Conservation (phyloP, 2,329 filamentous ascomycete species). For the Fusarium albidum region DNA sequence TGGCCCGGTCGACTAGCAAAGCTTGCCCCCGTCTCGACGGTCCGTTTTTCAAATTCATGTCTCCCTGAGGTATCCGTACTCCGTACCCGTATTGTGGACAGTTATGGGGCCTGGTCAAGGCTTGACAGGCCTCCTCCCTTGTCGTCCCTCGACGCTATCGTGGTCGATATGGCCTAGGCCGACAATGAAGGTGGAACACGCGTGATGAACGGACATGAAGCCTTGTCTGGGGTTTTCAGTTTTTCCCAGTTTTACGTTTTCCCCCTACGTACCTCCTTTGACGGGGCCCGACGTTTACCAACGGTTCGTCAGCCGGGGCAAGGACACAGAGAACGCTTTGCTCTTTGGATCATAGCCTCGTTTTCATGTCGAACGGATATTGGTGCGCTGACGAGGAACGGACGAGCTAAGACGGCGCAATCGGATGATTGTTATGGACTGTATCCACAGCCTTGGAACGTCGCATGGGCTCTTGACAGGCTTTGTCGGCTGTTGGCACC, state of each 20-base stretch:
- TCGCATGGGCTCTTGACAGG: conserved; percentile 25
- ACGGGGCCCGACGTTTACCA: conserved; percentile 29
- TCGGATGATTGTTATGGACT: conserved; percentile 20
- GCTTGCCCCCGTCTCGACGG: conserved; percentile 8
- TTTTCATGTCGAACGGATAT: neutral
- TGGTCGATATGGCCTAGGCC: conserved; percentile 26
- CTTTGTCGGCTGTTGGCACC: conserved; percentile 13
- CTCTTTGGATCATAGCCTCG: conserved; percentile 20
- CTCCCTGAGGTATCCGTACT: neutral
- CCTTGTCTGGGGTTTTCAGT: conserved; percentile 7
- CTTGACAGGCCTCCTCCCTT: conserved; percentile 5
- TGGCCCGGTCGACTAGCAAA: conserved; percentile 17
- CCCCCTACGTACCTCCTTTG: too few species aligned
- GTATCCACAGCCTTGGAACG: conserved; percentile 26
- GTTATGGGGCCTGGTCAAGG: neutral
- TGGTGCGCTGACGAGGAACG: conserved; percentile 1
- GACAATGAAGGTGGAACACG: conserved; percentile 25
- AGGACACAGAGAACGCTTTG: conserved; percentile 15
- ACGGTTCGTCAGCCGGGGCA: conserved; percentile 6
- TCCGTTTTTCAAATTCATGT: conserved; percentile 11
- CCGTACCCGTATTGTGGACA: neutral
- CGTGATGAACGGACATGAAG: conserved; percentile 21
- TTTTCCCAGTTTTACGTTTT: too few species aligned
- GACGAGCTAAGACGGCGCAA: conserved; percentile 14
- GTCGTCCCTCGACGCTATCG: conserved; percentile 16